Evolutionary conservation across 495 filamentous ascomycete species (phyloP), one percentile per base, ranked within the genome.

Genomic region (Penicillium alfredii): DNA sequence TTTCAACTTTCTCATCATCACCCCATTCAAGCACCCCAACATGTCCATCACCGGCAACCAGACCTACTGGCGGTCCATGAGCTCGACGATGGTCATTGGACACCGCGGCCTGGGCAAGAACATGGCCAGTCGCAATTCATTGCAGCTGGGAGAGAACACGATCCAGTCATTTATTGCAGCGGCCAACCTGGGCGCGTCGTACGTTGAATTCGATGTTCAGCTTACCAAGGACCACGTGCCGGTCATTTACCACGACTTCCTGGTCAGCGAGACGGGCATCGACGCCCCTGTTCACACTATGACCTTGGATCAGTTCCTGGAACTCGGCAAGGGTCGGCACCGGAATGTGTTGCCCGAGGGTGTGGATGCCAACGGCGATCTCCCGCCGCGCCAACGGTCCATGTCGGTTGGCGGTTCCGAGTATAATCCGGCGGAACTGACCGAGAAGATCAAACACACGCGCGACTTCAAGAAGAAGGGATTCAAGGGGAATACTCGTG

Each of bases 231-330:
- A 99, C 55, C 89, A 92, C 60, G 88, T 99, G 6, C 93, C 93
- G 11, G 89, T 99, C 49, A 94, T 99, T 49, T 99, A 99, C 58
- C 93, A 99, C 58, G 93, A 99, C 60, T 99, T 99, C 50, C 71
- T 99, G 10, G 92, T 99, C 58, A 94, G 88, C 55, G 93, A 99
- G 63, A 99, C 93, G 0, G 93, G 93, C 1, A 94, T 94, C 39
- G 93, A 99, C 60, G 93, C 90, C 0, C 93, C 93, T 0, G 88
- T 99, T 1, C 93, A 99, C 51, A 88, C 86, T 3, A 70, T 99
- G 34, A 97, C 90, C 0, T 67, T 97, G 3, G 90, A 98, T 44
- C 93, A 78, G 59, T 95, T 96, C 61, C 73, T 96, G 16, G 84
- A 93, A 47, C 72, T 94, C 43, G 88, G 84, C 49, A 71, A 79